Evolutionary conservation across 2,329 filamentous ascomycete species (phyloP), one percentile per base, ranked within the genome.

Genomic region (Diplodia sapinea): DNA sequence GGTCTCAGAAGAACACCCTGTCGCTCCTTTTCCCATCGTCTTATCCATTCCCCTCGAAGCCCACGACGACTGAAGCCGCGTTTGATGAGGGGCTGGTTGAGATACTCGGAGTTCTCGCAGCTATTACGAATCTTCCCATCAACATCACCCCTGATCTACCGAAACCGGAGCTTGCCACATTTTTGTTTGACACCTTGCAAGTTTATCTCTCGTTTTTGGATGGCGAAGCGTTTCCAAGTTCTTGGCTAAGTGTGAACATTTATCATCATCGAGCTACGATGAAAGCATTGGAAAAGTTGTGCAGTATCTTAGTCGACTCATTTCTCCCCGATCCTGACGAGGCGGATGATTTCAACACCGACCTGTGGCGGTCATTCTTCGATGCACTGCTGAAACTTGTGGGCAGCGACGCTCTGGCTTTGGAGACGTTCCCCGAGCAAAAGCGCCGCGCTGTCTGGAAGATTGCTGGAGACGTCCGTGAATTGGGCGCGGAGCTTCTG

Each of bases 361-460:
- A 96, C 68, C 82, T 98, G 13, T 99, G 95, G 95, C 94, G 94
- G 71, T 84, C 91, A 38, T 97, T 97, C 81, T 97, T 99, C 76
- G 91, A 89, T 20, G 94, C 93, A 0, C 82, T 99, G 36, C 84
- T 99, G 33, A 93, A 92, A 75, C 88, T 98, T 3, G 92, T 99
- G 2, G 92, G 92, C 5, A 97, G 93, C 74, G 89, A 94, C 43
- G 92, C 91, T 0, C 85, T 99, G 23, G 94, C 95, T 0, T 85
- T 99, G 47, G 95, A 99, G 77, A 97, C 94, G 0, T 98, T 97
- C 75, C 93, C 95, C 0, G 96, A 99, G 78, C 95, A 99, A 80
- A 99, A 98, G 81, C 86, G 95, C 55, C 85, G 95, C 66, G 94
- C 95, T 0, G 94, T 98, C 1, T 99, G 96, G 95, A 99, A 98